Conservation (phyloP, 177 flowering plant genomes). For the Vitis hybrid region DNA sequence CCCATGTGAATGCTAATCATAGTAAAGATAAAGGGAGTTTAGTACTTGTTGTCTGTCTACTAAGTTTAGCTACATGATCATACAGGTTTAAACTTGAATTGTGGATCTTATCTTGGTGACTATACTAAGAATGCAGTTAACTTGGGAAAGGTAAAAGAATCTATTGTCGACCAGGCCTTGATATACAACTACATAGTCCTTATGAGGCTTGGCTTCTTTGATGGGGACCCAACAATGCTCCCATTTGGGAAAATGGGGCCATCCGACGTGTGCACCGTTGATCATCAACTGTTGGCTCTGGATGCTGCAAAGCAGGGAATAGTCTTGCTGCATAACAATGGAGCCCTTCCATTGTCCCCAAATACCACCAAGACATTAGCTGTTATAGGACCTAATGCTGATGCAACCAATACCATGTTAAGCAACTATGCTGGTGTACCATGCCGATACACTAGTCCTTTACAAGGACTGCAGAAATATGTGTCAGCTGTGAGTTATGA, state of each 20-base stretch:
- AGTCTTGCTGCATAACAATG: constrained; percentile 57
- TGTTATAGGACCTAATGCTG: constrained; percentile 75
- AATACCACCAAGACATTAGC: constrained; percentile 38
- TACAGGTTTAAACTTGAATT: constrained; percentile 76
- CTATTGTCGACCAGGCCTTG: constrained; percentile 60
- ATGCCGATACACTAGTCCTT: constrained; percentile 64
- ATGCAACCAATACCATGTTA: constrained; percentile 61
- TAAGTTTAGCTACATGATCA: background rate
- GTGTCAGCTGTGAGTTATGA: constrained; percentile 20
- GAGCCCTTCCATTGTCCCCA: constrained; percentile 58
- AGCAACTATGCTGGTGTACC: constrained; percentile 88
- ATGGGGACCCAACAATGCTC: constrained; percentile 52
- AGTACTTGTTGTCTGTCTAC: background rate
- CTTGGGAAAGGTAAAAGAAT: constrained; percentile 42
- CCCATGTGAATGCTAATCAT: background rate
- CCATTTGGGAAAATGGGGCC: constrained; percentile 70
- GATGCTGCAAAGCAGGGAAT: constrained; percentile 89
- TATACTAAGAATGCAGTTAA: constrained; percentile 57
- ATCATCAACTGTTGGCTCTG: constrained; percentile 52
- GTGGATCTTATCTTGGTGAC: constrained; percentile 58
- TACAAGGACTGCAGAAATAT: constrained; percentile 61
- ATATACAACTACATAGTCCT: constrained; percentile 53
- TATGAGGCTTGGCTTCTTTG: constrained; percentile 89
- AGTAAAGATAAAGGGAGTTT: no score
- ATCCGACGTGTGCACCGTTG: constrained; percentile 55